Conservation (phyloP, 768 basidiomycete species). For the Mycena rebaudengoi region DNA sequence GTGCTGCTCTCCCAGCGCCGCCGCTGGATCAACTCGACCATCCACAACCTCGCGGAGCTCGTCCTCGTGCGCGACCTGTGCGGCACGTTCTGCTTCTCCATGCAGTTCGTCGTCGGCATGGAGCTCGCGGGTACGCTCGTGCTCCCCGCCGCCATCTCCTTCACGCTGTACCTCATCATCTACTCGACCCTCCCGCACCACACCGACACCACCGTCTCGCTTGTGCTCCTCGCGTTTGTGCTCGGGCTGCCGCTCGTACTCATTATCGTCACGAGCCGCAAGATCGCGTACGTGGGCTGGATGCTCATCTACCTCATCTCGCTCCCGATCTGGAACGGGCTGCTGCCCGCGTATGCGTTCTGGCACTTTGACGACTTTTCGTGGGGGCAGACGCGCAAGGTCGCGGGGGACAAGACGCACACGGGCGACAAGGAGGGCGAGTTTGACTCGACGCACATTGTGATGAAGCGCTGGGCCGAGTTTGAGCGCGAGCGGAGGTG, state of each 20-base stretch:
- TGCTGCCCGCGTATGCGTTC: slow-evolving; percentile 95
- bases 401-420: slow-evolving; percentile 68
- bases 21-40: slow-evolving; percentile 99
- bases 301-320: slow-evolving; percentile 94
- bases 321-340: slow-evolving; percentile 96
- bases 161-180: slow-evolving; percentile 94
- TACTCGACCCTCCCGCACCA: slow-evolving; percentile 85
- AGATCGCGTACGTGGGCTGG: slow-evolving; percentile 96
- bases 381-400: slow-evolving; percentile 93
- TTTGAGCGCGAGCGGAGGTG: slow-evolving; percentile 96
- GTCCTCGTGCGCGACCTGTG: slow-evolving; percentile 97
- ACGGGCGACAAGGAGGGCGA: slow-evolving; percentile 93
- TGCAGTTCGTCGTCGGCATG: slow-evolving; percentile 99
- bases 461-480: slow-evolving; percentile 99
- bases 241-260: slow-evolving; percentile 95
- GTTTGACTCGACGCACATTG: slow-evolving; percentile 95
- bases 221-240: slow-evolving; percentile 91
- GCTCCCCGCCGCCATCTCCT: slow-evolving; percentile 95
- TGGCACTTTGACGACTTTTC: slow-evolving; percentile 99
- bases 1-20: slow-evolving; percentile 95
- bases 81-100: slow-evolving; percentile 99
- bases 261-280: slow-evolving; percentile 95
- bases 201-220: slow-evolving; percentile 84
- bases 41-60: slow-evolving; percentile 97
- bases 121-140: slow-evolving; percentile 96